Percentiles rank a stretch among this genome's conserved stretches.
These are phyloP conservation scores for Leccinum sublutescens DNA, from an alignment of 768 basidiomycete species.

Conservation along the genomic window DNA sequence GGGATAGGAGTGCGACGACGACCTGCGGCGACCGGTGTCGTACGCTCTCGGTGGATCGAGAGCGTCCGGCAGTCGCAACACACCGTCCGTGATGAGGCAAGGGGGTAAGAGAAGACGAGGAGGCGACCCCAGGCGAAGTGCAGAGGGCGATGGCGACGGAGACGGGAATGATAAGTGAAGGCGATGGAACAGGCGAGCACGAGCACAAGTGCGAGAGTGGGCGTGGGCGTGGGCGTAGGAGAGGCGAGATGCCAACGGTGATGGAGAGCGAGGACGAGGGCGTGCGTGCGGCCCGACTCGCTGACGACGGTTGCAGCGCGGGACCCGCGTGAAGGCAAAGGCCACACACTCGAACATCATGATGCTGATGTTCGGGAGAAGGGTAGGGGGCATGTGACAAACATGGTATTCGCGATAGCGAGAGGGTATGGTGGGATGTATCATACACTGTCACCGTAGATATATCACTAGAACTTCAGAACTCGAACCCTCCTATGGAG, in stretches of 20 bases:
- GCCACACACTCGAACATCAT: background rate
- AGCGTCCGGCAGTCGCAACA: background rate
- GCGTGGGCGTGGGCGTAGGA: background rate
- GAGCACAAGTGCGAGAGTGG: background rate
- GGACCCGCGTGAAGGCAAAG: background rate
- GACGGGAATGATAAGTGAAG: too few relatives aligned
- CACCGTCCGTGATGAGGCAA: background rate
- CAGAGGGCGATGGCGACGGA: too few relatives aligned
- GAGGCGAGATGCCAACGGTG: background rate
- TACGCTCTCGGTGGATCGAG: background rate
- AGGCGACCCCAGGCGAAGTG: too few relatives aligned
- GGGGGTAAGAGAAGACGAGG: background rate
- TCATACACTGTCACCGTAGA: background rate
- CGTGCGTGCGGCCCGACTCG: background rate
- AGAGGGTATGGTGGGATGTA: background rate
- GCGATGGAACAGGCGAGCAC: too few relatives aligned
- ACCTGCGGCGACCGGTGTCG: background rate
- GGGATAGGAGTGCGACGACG: background rate
- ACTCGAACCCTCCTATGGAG: background rate
- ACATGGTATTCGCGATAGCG: background rate
- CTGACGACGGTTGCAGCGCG: background rate
- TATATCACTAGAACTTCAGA: background rate
- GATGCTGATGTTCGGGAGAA: background rate
- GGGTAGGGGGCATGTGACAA: background rate
- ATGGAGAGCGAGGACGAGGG: background rate